A percentile compares a stretch with the other conserved stretches of the same genome.
These are phyloP conservation scores for Pisolithus sp. DNA, from an alignment of 768 basidiomycete species.

Conservation along the genomic window DNA sequence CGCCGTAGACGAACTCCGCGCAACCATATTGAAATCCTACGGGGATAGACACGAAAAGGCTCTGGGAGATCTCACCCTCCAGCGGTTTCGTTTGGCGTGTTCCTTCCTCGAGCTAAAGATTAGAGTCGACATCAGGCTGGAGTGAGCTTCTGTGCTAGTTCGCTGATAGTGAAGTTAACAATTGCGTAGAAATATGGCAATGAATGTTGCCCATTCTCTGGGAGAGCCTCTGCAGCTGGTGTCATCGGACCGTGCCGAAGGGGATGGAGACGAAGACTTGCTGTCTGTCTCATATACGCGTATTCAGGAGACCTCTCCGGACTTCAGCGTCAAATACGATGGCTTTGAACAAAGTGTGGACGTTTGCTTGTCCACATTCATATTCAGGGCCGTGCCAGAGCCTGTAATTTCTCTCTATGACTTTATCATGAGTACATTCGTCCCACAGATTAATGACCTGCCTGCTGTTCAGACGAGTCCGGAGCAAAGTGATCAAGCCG, in stretches of 20 bases:
- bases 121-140: slow-evolving; percentile 76
- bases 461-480: slow-evolving; percentile 3
- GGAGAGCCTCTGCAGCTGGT: slow-evolving; percentile 54
- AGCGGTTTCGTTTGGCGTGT: slow-evolving; percentile 72
- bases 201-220: slow-evolving; percentile 62
- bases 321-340: slow-evolving; percentile 72
- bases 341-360: slow-evolving; percentile 86
- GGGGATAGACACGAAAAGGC: slow-evolving; percentile 57
- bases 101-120: slow-evolving; percentile 79
- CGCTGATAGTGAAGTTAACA: slow-evolving; percentile 5
- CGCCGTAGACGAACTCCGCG: slow-evolving; percentile 76
- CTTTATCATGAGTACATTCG: slow-evolving; percentile 97
- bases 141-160: slow-evolving; percentile 34
- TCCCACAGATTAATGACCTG: slow-evolving; percentile 34
- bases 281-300: slow-evolving; percentile 73
- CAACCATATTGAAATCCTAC: slow-evolving; percentile 67
- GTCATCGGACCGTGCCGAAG: slow-evolving; percentile 46
- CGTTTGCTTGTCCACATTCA: slow-evolving; percentile 82
- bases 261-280: slow-evolving; percentile 52
- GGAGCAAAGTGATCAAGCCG: slow-evolving; percentile 5
- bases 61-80: slow-evolving; percentile 73
- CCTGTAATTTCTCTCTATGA: slow-evolving; percentile 90
- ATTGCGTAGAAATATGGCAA: slow-evolving; percentile 55
- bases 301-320: slow-evolving; percentile 79
- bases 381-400: slow-evolving; percentile 83